Evolutionary conservation across 139 green algal species (phyloP).

Genomic region (Mesotaenium endlicherianum): DNA sequence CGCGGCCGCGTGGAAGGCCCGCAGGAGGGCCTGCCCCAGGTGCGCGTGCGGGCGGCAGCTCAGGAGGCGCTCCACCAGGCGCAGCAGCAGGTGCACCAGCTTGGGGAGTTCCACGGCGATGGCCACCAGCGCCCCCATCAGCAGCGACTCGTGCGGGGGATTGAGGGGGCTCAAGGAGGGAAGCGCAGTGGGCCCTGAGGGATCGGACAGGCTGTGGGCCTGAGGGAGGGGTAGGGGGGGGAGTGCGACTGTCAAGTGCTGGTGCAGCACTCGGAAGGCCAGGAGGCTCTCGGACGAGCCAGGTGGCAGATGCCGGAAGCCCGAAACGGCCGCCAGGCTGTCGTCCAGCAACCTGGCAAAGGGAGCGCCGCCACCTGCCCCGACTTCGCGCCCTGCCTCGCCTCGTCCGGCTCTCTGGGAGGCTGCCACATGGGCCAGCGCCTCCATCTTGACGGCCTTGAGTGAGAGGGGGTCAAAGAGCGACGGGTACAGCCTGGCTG

Average conservation of each 20-base stretch:
- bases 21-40: neutral
- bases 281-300: neutral
- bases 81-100: neutral
- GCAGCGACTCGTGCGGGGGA: neutral
- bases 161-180: neutral
- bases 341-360: neutral
- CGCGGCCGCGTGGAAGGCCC: neutral
- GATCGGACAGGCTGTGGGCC: neutral
- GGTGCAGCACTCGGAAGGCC: neutral
- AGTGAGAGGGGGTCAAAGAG: conserved; percentile 28
- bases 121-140: neutral
- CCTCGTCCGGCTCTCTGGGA: neutral
- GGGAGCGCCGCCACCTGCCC: neutral
- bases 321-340: neutral
- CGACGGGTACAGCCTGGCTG: neutral
- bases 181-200: neutral
- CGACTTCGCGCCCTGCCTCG: neutral
- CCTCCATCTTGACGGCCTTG: neutral
- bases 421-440: neutral
- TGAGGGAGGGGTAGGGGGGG: no score
- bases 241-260: no score
- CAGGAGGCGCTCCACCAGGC: neutral
- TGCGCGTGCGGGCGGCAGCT: neutral
- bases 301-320: neutral
- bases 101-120: neutral